A percentile compares a stretch with the other conserved stretches of the same genome.
These are phyloP conservation scores for Gynochthodes officinalis DNA, from an alignment of 257 asterid species.

Conservation along the genomic window DNA sequence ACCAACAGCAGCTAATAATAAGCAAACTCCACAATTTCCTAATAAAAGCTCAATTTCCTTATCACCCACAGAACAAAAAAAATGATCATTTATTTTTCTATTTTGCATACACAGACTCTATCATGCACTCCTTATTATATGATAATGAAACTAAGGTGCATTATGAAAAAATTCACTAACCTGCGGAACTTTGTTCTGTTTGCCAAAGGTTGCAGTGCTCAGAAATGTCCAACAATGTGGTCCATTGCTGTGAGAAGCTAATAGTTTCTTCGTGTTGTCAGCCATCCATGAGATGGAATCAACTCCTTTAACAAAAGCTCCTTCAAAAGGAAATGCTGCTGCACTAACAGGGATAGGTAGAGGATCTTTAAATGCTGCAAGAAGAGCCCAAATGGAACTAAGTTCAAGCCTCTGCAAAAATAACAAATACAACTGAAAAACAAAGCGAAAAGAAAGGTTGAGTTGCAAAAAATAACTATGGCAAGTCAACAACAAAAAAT, in stretches of 20 bases:
- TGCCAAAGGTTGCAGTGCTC: conserved; percentile 78
- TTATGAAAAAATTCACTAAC: conserved; percentile 31
- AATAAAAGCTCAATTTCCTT: background rate
- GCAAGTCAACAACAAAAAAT: conserved; percentile 10
- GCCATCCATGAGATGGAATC: conserved; percentile 95
- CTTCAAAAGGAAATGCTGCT: conserved; percentile 56
- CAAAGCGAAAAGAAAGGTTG: conserved; percentile 6
- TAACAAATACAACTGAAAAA: conserved; percentile 15
- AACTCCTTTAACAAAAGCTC: conserved; percentile 84
- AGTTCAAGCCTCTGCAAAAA: conserved; percentile 65
- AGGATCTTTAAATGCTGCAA: conserved; percentile 89
- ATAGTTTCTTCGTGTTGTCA: conserved; percentile 69
- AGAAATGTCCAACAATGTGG: conserved; percentile 91
- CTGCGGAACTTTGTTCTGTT: conserved; percentile 91
- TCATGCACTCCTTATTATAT: background rate
- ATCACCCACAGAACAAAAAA: background rate
- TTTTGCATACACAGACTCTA: background rate
- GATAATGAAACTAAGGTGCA: background rate
- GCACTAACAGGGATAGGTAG: conserved; percentile 54
- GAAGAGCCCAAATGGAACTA: conserved; percentile 92
- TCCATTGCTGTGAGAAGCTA: conserved; percentile 41
- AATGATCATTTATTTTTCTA: background rate
- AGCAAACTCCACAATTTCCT: background rate
- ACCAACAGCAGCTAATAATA: background rate
- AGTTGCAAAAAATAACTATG: background rate